A percentile compares a stretch with the other conserved stretches of the same genome.
Evolutionary conservation across 2,329 filamentous ascomycete genomes (phyloP).

Genomic region (Cyphellophora europaea): DNA sequence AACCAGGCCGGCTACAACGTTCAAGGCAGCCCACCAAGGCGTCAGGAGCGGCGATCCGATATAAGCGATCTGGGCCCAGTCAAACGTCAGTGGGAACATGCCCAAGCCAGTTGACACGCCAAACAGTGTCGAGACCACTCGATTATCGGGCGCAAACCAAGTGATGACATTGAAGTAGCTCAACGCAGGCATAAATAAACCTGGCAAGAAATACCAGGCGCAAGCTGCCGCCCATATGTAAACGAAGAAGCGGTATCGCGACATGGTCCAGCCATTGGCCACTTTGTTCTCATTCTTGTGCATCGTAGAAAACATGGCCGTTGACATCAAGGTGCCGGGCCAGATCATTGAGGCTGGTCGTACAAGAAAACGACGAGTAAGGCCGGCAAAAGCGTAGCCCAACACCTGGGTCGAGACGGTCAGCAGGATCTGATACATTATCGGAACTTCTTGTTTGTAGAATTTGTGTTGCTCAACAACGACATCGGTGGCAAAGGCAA

Average conservation of each 20-base stretch:
- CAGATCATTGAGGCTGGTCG: constrained; percentile 84
- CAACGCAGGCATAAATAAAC: constrained; percentile 70
- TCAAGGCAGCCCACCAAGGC: constrained; percentile 79
- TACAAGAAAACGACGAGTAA: constrained; percentile 72
- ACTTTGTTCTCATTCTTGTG: constrained; percentile 76
- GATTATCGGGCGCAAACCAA: constrained; percentile 78
- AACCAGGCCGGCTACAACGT: constrained; percentile 70
- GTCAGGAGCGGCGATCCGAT: constrained; percentile 78
- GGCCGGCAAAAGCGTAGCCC: constrained; percentile 76
- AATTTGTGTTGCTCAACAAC: constrained; percentile 87
- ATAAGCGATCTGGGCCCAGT: constrained; percentile 83
- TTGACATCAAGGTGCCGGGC: constrained; percentile 80
- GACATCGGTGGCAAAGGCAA: constrained; percentile 77
- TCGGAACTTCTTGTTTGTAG: constrained; percentile 70
- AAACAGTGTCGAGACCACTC: constrained; percentile 79
- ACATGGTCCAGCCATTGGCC: constrained; percentile 74
- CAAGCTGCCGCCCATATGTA: constrained; percentile 62
- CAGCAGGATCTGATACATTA: constrained; percentile 71
- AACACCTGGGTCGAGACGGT: constrained; percentile 80
- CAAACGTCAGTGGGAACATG: constrained; percentile 76
- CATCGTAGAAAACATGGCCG: constrained; percentile 78
- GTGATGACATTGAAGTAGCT: constrained; percentile 86
- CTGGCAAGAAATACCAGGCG: constrained; percentile 76
- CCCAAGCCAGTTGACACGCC: constrained; percentile 77
- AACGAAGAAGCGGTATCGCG: constrained; percentile 76